Evolutionary conservation across 257 asterid species (phyloP).

Genomic region (Gynochthodes officinalis): DNA sequence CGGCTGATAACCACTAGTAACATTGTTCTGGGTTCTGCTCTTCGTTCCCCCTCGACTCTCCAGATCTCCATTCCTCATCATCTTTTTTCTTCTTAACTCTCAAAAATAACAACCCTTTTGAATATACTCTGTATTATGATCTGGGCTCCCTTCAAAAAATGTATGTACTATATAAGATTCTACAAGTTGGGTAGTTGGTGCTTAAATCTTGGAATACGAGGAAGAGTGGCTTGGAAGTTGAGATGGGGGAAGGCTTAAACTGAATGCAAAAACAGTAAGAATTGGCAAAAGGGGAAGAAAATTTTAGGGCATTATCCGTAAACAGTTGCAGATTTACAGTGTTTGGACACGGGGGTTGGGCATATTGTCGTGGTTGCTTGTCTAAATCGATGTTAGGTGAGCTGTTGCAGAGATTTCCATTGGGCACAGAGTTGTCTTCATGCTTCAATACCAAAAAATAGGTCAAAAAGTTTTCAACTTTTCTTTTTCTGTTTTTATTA

Average conservation of each 20-base stretch:
- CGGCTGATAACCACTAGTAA: conserved; percentile 30
- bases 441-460: too few relatives aligned
- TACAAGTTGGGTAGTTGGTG: not conserved
- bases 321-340: not conserved
- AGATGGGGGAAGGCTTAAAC: conserved; percentile 27
- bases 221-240: conserved; percentile 48
- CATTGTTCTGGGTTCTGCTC: conserved; percentile 35
- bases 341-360: not conserved
- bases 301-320: conserved; percentile 5
- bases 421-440: too few relatives aligned
- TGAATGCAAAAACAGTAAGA: conserved; percentile 42
- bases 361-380: conserved; percentile 11
- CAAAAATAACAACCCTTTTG: not conserved
- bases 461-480: not conserved
- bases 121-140: not conserved
- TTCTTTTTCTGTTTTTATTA: not conserved
- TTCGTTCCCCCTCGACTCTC: conserved; percentile 53
- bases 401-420: conserved; percentile 8
- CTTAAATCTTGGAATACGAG: conserved; percentile 9
- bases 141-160: not conserved
- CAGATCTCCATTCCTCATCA: conserved; percentile 64
- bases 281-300: conserved; percentile 12
- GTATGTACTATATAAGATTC: not conserved
- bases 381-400: conserved; percentile 20
- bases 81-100: conserved; percentile 17